Conservation (phyloP, 2,329 filamentous ascomycete species). For the Tolypocladium endophyticum region DNA sequence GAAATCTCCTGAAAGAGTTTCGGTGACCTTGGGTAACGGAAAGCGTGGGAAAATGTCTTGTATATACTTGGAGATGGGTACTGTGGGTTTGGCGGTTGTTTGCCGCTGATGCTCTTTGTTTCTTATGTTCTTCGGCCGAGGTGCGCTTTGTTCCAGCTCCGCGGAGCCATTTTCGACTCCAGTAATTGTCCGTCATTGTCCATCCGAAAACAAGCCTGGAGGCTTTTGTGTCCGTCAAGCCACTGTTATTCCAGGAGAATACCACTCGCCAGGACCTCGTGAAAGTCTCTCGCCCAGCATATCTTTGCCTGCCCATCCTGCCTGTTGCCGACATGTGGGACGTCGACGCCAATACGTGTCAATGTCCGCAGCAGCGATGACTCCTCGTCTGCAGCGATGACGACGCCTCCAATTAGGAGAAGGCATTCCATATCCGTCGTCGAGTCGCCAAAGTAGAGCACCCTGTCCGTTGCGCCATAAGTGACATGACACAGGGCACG, state of each 20-base stretch:
- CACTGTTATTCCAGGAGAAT: slow-evolving; percentile 8
- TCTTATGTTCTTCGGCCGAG: not conserved
- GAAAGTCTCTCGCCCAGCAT: slow-evolving; percentile 33
- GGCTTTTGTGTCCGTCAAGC: not conserved
- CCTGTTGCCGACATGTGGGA: slow-evolving; percentile 23
- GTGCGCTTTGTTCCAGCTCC: not conserved
- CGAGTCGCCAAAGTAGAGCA: slow-evolving; percentile 50
- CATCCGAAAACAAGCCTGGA: not conserved
- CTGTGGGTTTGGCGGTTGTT: not conserved
- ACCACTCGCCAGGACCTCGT: slow-evolving; percentile 25
- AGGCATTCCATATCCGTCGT: slow-evolving; percentile 46
- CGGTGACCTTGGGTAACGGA: not conserved
- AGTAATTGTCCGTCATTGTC: not conserved
- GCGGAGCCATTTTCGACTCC: not conserved
- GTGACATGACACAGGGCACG: slow-evolving; percentile 24
- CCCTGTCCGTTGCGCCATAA: slow-evolving; percentile 8
- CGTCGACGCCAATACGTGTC: slow-evolving; percentile 23
- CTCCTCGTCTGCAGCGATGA: slow-evolving; percentile 28
- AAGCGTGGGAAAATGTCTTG: not conserved
- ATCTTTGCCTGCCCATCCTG: slow-evolving; percentile 9
- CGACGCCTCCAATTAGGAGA: slow-evolving; percentile 31
- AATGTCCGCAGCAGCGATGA: slow-evolving; percentile 25
- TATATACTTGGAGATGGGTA: not conserved
- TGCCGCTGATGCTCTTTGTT: not conserved
- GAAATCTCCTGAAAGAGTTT: not conserved